Evolutionary conservation across 768 basidiomycete species (phyloP), one percentile per base, ranked within the genome.

Genomic region (Termitomyces sp.): DNA sequence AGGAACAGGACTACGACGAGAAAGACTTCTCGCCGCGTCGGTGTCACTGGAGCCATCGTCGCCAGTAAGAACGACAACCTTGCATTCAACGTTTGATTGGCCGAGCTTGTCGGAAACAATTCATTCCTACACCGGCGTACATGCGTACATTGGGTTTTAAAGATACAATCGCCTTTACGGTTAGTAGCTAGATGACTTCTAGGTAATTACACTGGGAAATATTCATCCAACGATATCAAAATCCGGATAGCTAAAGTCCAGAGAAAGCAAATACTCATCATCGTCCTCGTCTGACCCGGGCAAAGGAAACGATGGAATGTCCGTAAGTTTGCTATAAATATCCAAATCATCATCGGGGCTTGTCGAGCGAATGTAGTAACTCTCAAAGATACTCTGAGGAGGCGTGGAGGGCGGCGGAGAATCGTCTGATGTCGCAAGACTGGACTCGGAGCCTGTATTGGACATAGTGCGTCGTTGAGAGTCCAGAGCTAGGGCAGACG

Each of bases 21-120:
- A 58, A 80, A 44, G 38, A 78, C 64, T 64, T 89, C 86, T 49
- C 87, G 79, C 60, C 72, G 72, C 12, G 85, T 84, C 11, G 85
- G 85, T 35, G 74, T 62, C 38, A 77, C 65, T 50, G 69, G 64
- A 54, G 71, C 62, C 74, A 75, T 74, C 53, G 58, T 50, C 57
- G 56, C 40, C 49, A 40, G 14, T 21, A 47, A 32, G 16, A 42
- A 38, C 32, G 34, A 35, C 31, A 47, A 50, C 27, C 23, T 44
- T 16, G 31, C 23, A 23, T 34, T 5, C 32, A 48, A 10, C 7
- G 38, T 21, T 34, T 37, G 48, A 35, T 47, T 27, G n/a, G 46
- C 54, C 54, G 54, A 48, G 29, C 35, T 19, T 47, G 32, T 21
- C 55, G 55, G 55, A 56, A 53, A 29, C 27, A 40, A 38, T 50